Percentiles rank a stretch among this genome's conserved stretches.
Conservation (phyloP, 192 early-diverging fungal species). For the Coemansia sp. region DNA sequence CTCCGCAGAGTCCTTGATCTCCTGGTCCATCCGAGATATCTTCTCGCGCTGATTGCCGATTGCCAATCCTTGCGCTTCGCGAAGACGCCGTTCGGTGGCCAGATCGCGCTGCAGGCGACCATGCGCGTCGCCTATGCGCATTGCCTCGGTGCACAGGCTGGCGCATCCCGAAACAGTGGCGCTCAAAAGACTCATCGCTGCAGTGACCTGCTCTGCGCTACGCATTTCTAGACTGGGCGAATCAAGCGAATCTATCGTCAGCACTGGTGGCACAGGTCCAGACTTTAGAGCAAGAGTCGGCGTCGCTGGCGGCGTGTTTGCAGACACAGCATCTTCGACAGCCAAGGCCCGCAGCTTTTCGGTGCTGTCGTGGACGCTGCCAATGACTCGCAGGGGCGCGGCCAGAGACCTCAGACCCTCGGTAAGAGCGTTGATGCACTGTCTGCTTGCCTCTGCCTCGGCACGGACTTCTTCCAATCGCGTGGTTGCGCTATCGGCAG, state of each 20-base stretch:
- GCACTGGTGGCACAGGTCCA: background rate
- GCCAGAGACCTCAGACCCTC: slow-evolving; percentile 18
- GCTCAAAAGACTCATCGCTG: slow-evolving; percentile 30
- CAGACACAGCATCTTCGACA: background rate
- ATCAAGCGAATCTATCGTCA: slow-evolving; percentile 24
- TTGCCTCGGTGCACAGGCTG: slow-evolving; percentile 22
- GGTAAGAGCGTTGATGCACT: slow-evolving; percentile 26
- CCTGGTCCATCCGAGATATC: slow-evolving; percentile 37
- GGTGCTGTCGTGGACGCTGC: slow-evolving; percentile 14
- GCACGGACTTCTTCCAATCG: slow-evolving; percentile 11
- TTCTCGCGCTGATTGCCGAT: slow-evolving; percentile 52
- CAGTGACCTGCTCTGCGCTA: slow-evolving; percentile 16
- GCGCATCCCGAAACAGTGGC: slow-evolving; percentile 29
- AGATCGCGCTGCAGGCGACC: slow-evolving; percentile 31
- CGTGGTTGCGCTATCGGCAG: slow-evolving; percentile 15
- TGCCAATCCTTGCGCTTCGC: slow-evolving; percentile 49
- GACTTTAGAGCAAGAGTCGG: slow-evolving; percentile 23
- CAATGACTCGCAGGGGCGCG: slow-evolving; percentile 32
- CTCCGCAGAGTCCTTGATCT: slow-evolving; percentile 31
- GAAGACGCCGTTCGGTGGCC: slow-evolving; percentile 47
- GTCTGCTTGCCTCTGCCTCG: slow-evolving; percentile 10
- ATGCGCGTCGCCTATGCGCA: slow-evolving; percentile 24
- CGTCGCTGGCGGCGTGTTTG: slow-evolving; percentile 37
- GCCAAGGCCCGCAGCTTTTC: slow-evolving; percentile 29
- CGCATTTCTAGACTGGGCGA: background rate